phyloP scores from a whole-genome alignment of 2,329 filamentous ascomycete species.

The Phialophora expanda region DNA sequence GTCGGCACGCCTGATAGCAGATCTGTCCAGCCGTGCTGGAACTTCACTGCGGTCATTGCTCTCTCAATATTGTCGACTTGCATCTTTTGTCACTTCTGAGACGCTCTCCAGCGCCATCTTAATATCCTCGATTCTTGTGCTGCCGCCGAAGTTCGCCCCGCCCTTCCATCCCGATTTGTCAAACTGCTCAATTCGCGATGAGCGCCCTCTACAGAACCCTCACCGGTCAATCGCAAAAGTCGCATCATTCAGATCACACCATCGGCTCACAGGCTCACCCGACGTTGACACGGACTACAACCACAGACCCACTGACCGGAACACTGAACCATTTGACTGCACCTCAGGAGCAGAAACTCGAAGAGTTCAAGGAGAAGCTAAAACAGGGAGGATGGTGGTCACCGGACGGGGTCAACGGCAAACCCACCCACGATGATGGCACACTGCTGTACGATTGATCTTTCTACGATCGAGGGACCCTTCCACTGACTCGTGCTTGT shows the following conservation, averaged over 20 bases:
- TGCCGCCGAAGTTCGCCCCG: neutral
- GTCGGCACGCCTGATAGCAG: conserved; percentile 18
- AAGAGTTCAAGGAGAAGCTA: conserved; percentile 72
- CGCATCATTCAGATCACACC: conserved; percentile 36
- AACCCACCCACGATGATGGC: conserved; percentile 54
- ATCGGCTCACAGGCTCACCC: conserved; percentile 13
- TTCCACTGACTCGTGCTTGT: conserved; percentile 25
- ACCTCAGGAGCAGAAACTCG: conserved; percentile 70
- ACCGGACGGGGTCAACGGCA: conserved; percentile 43
- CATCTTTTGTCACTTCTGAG: neutral
- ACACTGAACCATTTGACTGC: conserved; percentile 78
- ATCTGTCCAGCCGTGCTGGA: neutral
- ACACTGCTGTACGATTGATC: conserved; percentile 52
- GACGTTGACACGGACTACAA: conserved; percentile 35
- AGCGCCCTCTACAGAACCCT: conserved; percentile 37
- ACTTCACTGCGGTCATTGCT: conserved; percentile 1
- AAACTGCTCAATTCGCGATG: conserved; percentile 19
- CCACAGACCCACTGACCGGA: conserved; percentile 53
- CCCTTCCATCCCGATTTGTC: neutral
- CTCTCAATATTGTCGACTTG: neutral
- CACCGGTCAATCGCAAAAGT: conserved; percentile 39
- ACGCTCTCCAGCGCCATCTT: neutral
- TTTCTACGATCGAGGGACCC: conserved; percentile 9
- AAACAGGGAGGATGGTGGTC: conserved; percentile 64
- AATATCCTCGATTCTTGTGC: neutral